These are phyloP conservation scores for Pontederia crassipes DNA, from an alignment of 176 grass and related monocot genomes.

Conservation along the genomic window DNA sequence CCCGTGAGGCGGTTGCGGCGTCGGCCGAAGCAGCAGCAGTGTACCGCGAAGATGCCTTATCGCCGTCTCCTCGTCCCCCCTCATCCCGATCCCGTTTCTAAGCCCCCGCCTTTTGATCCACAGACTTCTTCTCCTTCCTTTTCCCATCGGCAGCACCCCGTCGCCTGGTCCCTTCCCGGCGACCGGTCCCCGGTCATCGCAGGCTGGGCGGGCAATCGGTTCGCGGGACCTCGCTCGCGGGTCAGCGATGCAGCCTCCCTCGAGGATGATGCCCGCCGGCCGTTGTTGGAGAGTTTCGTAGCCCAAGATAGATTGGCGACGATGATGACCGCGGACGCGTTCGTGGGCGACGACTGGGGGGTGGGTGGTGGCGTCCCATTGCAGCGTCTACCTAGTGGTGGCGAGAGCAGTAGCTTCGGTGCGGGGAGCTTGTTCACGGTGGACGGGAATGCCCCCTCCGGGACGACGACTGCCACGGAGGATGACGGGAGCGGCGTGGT, in stretches of 20 bases:
- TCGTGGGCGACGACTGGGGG: conserved; percentile 4
- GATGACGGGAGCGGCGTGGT: conserved; percentile 3
- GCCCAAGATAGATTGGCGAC: neutral
- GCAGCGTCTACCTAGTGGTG: conserved; percentile 19
- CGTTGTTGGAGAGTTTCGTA: neutral
- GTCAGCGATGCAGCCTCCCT: too few species aligned
- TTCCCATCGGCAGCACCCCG: neutral
- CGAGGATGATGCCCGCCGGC: conserved; percentile 9
- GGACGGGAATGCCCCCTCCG: conserved; percentile 22
- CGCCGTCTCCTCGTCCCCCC: neutral
- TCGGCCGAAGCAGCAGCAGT: too few species aligned
- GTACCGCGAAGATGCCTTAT: conserved; percentile 17
- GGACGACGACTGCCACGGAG: conserved; percentile 33
- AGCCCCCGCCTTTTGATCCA: neutral
- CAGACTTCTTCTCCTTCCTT: neutral
- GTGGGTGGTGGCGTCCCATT: neutral
- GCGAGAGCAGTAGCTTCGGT: conserved; percentile 20
- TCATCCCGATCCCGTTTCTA: neutral
- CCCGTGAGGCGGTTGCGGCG: neutral
- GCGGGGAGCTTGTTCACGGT: conserved; percentile 32
- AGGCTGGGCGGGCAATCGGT: neutral
- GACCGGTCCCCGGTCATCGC: neutral
- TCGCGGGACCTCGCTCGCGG: neutral
- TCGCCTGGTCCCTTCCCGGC: neutral
- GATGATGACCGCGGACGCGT: neutral